Conservation (phyloP, 169 alveolate species). For the Plasmodium sp. region DNA sequence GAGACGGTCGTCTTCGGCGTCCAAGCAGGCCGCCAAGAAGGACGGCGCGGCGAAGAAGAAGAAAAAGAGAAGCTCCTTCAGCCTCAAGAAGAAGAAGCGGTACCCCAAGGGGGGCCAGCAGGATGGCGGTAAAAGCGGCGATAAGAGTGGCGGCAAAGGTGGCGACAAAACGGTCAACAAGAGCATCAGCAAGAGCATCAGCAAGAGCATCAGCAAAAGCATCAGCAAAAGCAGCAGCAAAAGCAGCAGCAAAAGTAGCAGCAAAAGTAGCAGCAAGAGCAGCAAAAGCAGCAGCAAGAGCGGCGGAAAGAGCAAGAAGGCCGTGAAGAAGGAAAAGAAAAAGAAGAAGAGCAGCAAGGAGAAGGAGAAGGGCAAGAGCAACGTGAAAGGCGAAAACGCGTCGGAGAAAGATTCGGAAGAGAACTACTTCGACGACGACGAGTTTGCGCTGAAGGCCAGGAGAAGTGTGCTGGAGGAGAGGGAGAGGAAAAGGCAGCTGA, state of each 20-base stretch:
- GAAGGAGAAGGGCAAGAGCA: not conserved
- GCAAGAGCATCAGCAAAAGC: not conserved
- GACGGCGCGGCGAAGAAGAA: not conserved
- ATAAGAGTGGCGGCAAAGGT: not conserved
- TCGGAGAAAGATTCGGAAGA: not conserved
- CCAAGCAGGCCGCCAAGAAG: not conserved
- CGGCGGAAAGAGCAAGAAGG: not conserved
- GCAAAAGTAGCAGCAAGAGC: not conserved
- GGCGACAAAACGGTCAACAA: not conserved
- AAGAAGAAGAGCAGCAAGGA: not conserved
- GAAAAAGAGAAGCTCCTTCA: not conserved
- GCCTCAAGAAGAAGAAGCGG: not conserved
- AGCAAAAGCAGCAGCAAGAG: not conserved
- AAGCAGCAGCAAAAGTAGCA: not conserved
- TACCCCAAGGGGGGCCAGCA: not conserved
- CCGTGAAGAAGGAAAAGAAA: not conserved
- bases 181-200: not conserved
- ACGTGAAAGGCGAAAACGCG: not conserved
- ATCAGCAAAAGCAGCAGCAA: not conserved
- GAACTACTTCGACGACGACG: conserved; percentile 4
- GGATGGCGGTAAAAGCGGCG: not conserved
- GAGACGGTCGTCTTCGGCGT: not conserved
- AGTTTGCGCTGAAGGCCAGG: not conserved
- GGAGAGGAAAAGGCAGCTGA: conserved; percentile 22
- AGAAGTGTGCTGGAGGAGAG: conserved; percentile 21